Evolutionary conservation across 1,284 basidiomycete genomes (phyloP).

Genomic region (Moniliophthora roreri): DNA sequence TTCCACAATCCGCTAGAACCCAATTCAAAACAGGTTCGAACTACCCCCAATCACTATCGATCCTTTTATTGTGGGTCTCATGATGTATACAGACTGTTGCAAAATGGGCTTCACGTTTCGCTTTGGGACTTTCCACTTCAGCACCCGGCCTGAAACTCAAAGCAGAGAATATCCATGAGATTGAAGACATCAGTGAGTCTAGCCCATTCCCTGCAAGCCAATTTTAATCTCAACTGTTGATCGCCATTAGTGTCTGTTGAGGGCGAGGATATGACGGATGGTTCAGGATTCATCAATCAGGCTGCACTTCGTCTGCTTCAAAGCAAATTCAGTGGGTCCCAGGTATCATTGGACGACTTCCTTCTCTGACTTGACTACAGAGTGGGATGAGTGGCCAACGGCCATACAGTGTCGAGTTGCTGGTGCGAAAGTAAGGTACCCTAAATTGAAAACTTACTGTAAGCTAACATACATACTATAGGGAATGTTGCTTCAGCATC

Average conservation of each 20-base stretch:
- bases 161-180: conserved; percentile 23
- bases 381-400: conserved; percentile 40
- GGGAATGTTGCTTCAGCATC: conserved; percentile 45
- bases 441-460: background rate
- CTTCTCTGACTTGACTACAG: background rate
- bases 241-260: conserved; percentile 19
- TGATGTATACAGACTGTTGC: conserved; percentile 47
- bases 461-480: conserved; percentile 19
- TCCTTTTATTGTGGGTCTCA: background rate
- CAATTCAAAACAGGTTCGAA: conserved; percentile 31
- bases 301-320: conserved; percentile 32
- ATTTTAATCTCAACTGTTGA: too few relatives aligned
- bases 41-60: background rate
- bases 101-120: conserved; percentile 51
- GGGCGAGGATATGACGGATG: conserved; percentile 53
- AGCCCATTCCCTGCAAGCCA: too few relatives aligned
- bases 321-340: conserved; percentile 2
- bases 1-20: conserved; percentile 27
- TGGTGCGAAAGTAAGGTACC: conserved; percentile 42
- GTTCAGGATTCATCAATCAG: conserved; percentile 47
- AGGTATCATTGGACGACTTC: conserved; percentile 13
- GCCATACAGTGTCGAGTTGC: conserved; percentile 49
- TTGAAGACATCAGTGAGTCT: conserved; percentile 41
- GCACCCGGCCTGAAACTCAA: conserved; percentile 29
- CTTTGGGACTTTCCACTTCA: conserved; percentile 39